A percentile compares a stretch with the other conserved stretches of the same genome.
These are phyloP conservation scores for Gymnopus androsaceus DNA, from an alignment of 1,284 basidiomycete species.

Conservation along the genomic window DNA sequence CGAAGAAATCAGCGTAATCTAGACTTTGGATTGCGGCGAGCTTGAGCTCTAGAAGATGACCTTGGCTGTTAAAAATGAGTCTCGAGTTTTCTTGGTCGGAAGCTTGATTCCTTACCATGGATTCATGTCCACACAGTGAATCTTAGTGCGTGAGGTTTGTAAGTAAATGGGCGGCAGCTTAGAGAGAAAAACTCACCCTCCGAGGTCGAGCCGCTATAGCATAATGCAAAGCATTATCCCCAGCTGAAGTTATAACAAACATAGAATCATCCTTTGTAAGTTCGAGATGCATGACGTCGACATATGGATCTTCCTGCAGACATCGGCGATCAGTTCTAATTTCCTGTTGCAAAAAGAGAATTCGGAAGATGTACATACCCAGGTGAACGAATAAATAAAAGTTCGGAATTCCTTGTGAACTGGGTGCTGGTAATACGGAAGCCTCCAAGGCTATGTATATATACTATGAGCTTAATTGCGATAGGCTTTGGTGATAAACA, in stretches of 20 bases:
- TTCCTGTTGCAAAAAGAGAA: neutral
- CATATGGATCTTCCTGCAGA: constrained; percentile 70
- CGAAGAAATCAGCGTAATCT: constrained; percentile 71
- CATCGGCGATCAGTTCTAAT: neutral
- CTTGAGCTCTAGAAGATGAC: constrained; percentile 80
- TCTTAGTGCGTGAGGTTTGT: constrained; percentile 31
- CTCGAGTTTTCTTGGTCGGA: neutral
- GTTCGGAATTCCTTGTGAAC: constrained; percentile 79
- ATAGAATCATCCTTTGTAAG: constrained; percentile 68
- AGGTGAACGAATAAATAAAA: constrained; percentile 76
- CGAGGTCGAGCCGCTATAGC: constrained; percentile 67
- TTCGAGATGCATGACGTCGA: constrained; percentile 72
- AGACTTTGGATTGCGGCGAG: constrained; percentile 69
- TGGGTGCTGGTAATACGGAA: constrained; percentile 78
- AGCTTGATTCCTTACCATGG: constrained; percentile 40
- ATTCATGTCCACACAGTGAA: constrained; percentile 80
- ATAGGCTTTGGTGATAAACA: constrained; percentile 2
- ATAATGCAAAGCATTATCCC: constrained; percentile 84
- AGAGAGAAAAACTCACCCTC: constrained; percentile 33
- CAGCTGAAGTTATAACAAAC: constrained; percentile 79
- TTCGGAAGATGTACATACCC: constrained; percentile 51
- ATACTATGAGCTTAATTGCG: constrained; percentile 7
- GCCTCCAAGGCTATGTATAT: constrained; percentile 57
- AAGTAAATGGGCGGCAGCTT: neutral
- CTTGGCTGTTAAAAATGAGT: constrained; percentile 47